Percentiles rank a stretch among this genome's conserved stretches.
phyloP scores from a whole-genome alignment of 352 stramenopile species.

The Albugo candida region DNA sequence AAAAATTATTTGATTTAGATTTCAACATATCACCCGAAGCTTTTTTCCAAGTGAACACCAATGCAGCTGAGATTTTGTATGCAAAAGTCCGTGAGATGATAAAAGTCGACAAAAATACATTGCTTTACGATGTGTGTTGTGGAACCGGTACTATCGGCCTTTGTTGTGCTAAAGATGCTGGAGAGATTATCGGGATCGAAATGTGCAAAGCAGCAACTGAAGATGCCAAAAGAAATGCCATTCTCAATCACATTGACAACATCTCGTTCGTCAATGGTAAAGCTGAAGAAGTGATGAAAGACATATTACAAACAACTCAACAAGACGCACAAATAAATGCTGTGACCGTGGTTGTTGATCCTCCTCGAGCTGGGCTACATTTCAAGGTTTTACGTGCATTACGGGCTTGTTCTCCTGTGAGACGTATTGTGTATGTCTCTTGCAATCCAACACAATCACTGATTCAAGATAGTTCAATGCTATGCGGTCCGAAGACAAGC shows the following conservation, averaged over 20 bases:
- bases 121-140: slow-evolving; percentile 97
- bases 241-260: slow-evolving; percentile 70
- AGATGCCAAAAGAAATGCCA: slow-evolving; percentile 75
- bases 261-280: slow-evolving; percentile 82
- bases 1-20: slow-evolving; percentile 69
- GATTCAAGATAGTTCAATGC: slow-evolving; percentile 62
- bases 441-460: slow-evolving; percentile 96
- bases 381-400: slow-evolving; percentile 77
- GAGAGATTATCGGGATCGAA: slow-evolving; percentile 75
- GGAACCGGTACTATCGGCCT: slow-evolving; percentile 97
- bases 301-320: slow-evolving; percentile 33
- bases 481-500: slow-evolving; percentile 90
- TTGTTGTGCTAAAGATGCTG: slow-evolving; percentile 63
- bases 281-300: slow-evolving; percentile 80
- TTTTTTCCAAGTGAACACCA: slow-evolving; percentile 95
- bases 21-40: slow-evolving; percentile 83
- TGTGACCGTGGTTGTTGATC: slow-evolving; percentile 94
- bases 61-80: slow-evolving; percentile 90
- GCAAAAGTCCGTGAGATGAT: slow-evolving; percentile 84
- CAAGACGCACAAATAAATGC: slow-evolving; percentile 37
- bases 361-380: slow-evolving; percentile 89
- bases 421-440: slow-evolving; percentile 93
- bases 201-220: slow-evolving; percentile 81
- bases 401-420: slow-evolving; percentile 56
- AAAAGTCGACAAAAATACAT: slow-evolving; percentile 43